Evolutionary conservation across 2,329 filamentous ascomycete genomes (phyloP).

Genomic region (Alternaria atra): DNA sequence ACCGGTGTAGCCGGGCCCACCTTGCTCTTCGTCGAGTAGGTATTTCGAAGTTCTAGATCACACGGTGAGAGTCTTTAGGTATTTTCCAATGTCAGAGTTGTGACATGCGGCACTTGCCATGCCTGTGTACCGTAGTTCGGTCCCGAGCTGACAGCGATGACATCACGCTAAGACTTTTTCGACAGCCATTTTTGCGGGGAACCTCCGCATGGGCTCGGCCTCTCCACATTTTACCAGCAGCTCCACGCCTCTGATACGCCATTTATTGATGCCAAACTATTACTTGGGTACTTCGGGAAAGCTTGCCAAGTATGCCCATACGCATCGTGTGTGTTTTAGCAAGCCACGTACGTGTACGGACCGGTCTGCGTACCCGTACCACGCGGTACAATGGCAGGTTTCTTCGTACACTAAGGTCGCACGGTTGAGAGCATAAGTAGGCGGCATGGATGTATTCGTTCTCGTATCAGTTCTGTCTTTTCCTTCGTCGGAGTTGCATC

Average conservation of each 20-base stretch:
- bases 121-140: slow-evolving; percentile 16
- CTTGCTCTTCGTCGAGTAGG: background rate
- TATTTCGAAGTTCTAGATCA: background rate
- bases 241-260: slow-evolving; percentile 3
- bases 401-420: slow-evolving; percentile 17
- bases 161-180: slow-evolving; percentile 26
- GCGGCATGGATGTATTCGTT: background rate
- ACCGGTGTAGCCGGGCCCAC: background rate
- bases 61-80: background rate
- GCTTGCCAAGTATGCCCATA: slow-evolving; percentile 16
- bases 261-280: slow-evolving; percentile 9
- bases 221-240: slow-evolving; percentile 11
- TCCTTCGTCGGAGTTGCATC: slow-evolving; percentile 9
- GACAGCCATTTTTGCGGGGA: slow-evolving; percentile 29
- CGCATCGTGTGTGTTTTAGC: background rate
- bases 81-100: background rate
- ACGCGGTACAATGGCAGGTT: slow-evolving; percentile 21
- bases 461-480: background rate
- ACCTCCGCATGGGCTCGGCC: slow-evolving; percentile 7
- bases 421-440: slow-evolving; percentile 14
- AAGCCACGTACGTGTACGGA: slow-evolving; percentile 36
- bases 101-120: slow-evolving; percentile 3
- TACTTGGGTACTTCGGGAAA: slow-evolving; percentile 5
- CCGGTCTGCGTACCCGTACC: slow-evolving; percentile 9
- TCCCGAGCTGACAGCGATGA: slow-evolving; percentile 25